Conservation (phyloP, 1,284 basidiomycete genomes). For the Cutaneotrichosporon cavernicola region DNA sequence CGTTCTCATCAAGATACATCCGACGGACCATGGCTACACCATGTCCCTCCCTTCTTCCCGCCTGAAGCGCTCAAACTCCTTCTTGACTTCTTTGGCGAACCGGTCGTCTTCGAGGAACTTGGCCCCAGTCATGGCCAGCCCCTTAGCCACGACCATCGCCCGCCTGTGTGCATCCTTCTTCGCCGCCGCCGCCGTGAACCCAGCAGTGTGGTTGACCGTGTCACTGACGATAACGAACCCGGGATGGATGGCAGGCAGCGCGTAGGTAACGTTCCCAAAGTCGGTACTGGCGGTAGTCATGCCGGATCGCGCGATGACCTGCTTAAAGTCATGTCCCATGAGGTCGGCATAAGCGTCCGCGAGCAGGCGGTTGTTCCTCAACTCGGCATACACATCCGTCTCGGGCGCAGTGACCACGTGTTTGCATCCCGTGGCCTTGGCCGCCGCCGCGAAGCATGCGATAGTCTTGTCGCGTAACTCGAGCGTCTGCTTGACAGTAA, state of each 20-base stretch:
- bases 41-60: too few species aligned
- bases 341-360: conserved; percentile 31
- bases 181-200: conserved; percentile 32
- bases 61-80: conserved; percentile 35
- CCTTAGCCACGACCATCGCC: conserved; percentile 47
- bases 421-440: conserved; percentile 33
- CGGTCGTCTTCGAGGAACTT: conserved; percentile 45
- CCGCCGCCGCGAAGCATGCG: conserved; percentile 32
- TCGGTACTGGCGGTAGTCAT: conserved; percentile 38
- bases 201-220: conserved; percentile 35
- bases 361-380: conserved; percentile 32
- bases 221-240: conserved; percentile 21
- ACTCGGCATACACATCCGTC: conserved; percentile 35
- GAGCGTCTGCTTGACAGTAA: conserved; percentile 28
- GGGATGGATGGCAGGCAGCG: conserved; percentile 30
- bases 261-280: conserved; percentile 36
- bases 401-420: conserved; percentile 23
- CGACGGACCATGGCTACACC: too few species aligned
- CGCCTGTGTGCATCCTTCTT: conserved; percentile 37
- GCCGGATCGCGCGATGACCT: conserved; percentile 26
- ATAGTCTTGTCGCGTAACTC: conserved; percentile 31
- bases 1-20: too few species aligned
- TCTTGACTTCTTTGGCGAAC: conserved; percentile 39
- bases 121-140: conserved; percentile 47
- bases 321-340: conserved; percentile 30